Percentiles rank a stretch among this genome's conserved stretches.
Evolutionary conservation across 345 rosid species (phyloP).

Genomic region (Hibiscus mutabilis): DNA sequence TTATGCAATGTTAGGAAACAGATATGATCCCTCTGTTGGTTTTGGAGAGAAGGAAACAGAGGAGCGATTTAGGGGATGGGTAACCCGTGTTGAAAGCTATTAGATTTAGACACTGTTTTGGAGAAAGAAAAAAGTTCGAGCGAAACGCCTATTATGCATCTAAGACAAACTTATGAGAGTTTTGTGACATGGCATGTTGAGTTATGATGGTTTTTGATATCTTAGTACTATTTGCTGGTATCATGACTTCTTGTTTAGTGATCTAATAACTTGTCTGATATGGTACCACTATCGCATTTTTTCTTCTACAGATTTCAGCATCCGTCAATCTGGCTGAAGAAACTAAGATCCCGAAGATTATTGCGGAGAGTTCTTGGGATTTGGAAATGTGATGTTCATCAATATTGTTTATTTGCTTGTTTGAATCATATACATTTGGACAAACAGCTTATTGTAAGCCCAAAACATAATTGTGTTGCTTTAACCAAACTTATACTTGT

Average conservation of each 20-base stretch:
- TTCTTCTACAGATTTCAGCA: constrained; percentile 5
- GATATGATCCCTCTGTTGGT: background rate
- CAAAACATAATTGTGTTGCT: background rate
- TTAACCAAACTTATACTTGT: background rate
- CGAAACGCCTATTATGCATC: background rate
- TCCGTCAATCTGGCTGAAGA: constrained; percentile 11
- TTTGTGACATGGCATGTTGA: background rate
- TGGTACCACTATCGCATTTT: background rate
- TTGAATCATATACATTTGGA: constrained; percentile 14
- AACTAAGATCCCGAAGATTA: constrained; percentile 11
- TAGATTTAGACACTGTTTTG: background rate
- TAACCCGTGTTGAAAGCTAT: background rate
- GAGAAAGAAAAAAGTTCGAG: background rate
- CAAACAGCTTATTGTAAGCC: constrained; percentile 7
- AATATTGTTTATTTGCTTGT: constrained; percentile 3
- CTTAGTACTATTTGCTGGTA: background rate
- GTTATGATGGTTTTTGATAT: background rate
- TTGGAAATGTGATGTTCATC: constrained; percentile 10
- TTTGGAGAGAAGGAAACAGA: background rate
- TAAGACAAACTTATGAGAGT: background rate
- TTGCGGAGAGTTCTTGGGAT: constrained; percentile 15
- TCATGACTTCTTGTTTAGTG: background rate
- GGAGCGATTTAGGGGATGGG: background rate
- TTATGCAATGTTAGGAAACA: background rate
- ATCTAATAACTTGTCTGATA: background rate